Percentiles rank a stretch among this genome's conserved stretches.
Evolutionary conservation across 192 early-diverging fungal genomes (phyloP).

Genomic region (Coemansia reversa): DNA sequence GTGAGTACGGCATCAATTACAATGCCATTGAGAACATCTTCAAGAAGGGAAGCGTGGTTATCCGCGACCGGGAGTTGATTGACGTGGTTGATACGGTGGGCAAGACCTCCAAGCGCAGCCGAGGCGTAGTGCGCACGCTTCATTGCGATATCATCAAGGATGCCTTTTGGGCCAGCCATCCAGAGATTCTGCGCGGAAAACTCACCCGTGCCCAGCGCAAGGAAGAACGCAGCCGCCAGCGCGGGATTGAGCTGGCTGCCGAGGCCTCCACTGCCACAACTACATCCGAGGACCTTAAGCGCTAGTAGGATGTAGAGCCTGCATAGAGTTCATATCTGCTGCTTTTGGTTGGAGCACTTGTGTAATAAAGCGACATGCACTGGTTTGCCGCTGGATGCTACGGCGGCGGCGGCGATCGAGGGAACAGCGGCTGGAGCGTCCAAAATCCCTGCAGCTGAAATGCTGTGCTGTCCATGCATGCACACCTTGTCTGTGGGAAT

Average conservation of each 20-base stretch:
- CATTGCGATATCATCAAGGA: slow-evolving; percentile 76
- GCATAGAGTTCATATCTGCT: too few relatives aligned
- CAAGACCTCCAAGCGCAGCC: slow-evolving; percentile 53
- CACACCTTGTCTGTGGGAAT: too few relatives aligned
- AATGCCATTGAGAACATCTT: slow-evolving; percentile 78
- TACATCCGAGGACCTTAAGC: too few relatives aligned
- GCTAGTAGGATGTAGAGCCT: too few relatives aligned
- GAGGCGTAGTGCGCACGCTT: slow-evolving; percentile 52
- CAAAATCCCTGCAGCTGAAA: too few relatives aligned
- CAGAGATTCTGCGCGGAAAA: slow-evolving; percentile 39
- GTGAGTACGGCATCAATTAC: slow-evolving; percentile 85
- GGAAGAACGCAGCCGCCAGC: background rate
- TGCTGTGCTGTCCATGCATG: too few relatives aligned
- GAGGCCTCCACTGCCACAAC: too few relatives aligned
- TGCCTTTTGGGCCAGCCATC: slow-evolving; percentile 67
- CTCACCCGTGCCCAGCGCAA: slow-evolving; percentile 9
- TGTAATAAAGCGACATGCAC: too few relatives aligned
- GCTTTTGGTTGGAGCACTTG: too few relatives aligned
- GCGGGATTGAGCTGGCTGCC: background rate
- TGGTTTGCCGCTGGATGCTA: too few relatives aligned
- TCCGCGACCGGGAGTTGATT: slow-evolving; percentile 56
- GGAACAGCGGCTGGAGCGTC: too few relatives aligned
- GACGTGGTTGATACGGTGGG: slow-evolving; percentile 14
- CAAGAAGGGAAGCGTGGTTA: slow-evolving; percentile 82
- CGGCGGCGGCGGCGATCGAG: too few relatives aligned